Evolutionary conservation across 2,329 filamentous ascomycete genomes (phyloP).

Genomic region (Sphaerulina populicola): DNA sequence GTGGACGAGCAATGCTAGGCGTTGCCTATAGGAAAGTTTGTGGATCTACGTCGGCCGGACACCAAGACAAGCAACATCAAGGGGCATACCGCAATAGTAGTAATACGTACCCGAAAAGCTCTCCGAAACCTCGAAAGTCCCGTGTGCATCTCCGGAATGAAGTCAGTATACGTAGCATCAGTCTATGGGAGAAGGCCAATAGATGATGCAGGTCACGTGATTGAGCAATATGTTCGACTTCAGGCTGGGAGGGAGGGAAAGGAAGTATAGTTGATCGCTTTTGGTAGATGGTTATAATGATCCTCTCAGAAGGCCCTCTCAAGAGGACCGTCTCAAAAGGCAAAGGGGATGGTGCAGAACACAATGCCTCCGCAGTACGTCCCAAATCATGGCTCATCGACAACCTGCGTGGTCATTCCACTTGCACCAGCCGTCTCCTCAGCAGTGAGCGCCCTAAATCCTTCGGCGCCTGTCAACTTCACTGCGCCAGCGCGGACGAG

Average conservation of each 20-base stretch:
- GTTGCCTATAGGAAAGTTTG: not conserved
- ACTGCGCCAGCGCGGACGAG: conserved; percentile 93
- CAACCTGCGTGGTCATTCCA: conserved; percentile 29
- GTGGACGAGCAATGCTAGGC: not conserved
- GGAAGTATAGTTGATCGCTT: not conserved
- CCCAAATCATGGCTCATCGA: conserved; percentile 30
- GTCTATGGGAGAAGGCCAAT: no score
- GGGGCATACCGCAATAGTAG: not conserved
- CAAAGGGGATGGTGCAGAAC: not conserved
- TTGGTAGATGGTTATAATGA: not conserved
- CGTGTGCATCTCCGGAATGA: not conserved
- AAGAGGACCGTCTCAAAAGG: no score
- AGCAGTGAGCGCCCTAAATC: conserved; percentile 55
- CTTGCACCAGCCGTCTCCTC: conserved; percentile 27
- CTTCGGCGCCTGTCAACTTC: conserved; percentile 65
- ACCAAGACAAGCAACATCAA: not conserved
- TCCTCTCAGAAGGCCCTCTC: no score
- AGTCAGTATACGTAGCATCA: no score
- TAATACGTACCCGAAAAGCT: not conserved
- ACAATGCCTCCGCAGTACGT: not conserved
- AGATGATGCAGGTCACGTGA: not conserved
- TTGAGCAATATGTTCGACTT: not conserved
- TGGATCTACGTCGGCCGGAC: not conserved
- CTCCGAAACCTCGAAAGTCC: not conserved
- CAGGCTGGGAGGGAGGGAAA: not conserved